These are phyloP conservation scores for Yueomyces sinensis DNA, from an alignment of 805 yeast species.

Conservation along the genomic window DNA sequence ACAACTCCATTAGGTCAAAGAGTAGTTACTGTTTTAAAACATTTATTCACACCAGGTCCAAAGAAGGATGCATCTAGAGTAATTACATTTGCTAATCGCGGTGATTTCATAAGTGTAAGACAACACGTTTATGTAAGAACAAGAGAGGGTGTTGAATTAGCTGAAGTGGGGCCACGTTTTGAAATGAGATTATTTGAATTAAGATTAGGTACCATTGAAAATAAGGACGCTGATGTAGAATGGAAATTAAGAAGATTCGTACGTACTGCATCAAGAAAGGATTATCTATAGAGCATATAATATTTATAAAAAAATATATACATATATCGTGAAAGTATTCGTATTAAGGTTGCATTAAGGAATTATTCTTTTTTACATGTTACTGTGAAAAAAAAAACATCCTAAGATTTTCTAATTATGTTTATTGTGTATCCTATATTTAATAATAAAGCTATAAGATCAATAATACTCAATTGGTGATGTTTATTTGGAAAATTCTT, in stretches of 20 bases:
- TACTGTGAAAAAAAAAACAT: no score
- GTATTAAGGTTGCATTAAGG: no score
- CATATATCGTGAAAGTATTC: no score
- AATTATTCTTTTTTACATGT: no score
- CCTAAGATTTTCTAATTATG: no score
- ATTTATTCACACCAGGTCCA: constrained; percentile 93
- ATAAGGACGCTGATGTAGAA: constrained; percentile 94
- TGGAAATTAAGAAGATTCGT: constrained; percentile 91
- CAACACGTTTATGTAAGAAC: constrained; percentile 91
- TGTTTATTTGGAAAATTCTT: no score
- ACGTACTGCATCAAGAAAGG: constrained; percentile 91
- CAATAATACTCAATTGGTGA: no score
- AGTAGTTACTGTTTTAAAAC: constrained; percentile 68
- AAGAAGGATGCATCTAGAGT: constrained; percentile 82
- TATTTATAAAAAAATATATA: no score
- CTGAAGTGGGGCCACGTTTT: constrained; percentile 97
- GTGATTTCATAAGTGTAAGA: constrained; percentile 86
- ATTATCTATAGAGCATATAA: constrained; percentile 47
- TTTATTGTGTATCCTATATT: no score
- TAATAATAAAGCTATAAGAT: no score
- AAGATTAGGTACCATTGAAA: constrained; percentile 80
- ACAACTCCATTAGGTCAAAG: constrained; percentile 70
- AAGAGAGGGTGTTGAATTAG: constrained; percentile 76
- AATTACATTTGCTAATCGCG: constrained; percentile 81
- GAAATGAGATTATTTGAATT: constrained; percentile 91